A percentile compares a stretch with the other conserved stretches of the same genome.
Conservation (phyloP, 2,329 filamentous ascomycete species). For the Graphiopsis chlorocephala region DNA sequence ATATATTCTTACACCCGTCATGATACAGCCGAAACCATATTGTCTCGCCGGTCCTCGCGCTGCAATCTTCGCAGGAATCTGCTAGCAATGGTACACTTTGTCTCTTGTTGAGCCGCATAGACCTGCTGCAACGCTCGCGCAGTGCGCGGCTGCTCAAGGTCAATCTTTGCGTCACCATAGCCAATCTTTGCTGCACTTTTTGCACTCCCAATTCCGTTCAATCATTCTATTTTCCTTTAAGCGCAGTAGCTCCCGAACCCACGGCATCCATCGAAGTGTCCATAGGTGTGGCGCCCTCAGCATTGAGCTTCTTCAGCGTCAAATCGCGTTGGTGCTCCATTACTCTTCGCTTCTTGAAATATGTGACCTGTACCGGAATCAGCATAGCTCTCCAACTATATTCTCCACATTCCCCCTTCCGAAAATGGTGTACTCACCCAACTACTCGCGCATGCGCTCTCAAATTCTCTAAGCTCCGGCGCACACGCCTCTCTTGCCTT, state of each 20-base stretch:
- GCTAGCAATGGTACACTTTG: background rate
- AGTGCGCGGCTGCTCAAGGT: background rate
- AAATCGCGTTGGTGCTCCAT: constrained; percentile 85
- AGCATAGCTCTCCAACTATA: constrained; percentile 14
- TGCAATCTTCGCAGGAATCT: background rate
- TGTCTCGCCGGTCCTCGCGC: background rate
- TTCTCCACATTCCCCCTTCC: background rate
- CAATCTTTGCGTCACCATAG: background rate
- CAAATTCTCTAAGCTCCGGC: constrained; percentile 64
- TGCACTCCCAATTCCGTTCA: background rate
- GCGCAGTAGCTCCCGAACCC: constrained; percentile 14
- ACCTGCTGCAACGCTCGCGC: background rate
- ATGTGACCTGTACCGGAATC: constrained; percentile 67
- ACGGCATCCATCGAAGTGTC: constrained; percentile 7
- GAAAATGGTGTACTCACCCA: constrained; percentile 64
- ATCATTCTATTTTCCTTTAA: constrained; percentile 17
- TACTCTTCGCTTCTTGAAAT: constrained; percentile 95
- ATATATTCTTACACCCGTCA: background rate
- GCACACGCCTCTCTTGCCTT: constrained; percentile 57
- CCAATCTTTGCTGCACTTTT: background rate
- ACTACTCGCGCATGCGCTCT: constrained; percentile 79
- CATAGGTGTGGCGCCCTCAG: constrained; percentile 40
- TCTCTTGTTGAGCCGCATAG: background rate
- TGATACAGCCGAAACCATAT: background rate
- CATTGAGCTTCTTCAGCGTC: constrained; percentile 68